phyloP scores from a whole-genome alignment of 148 eudicot genomes.

The Rhododendron ovatum region DNA sequence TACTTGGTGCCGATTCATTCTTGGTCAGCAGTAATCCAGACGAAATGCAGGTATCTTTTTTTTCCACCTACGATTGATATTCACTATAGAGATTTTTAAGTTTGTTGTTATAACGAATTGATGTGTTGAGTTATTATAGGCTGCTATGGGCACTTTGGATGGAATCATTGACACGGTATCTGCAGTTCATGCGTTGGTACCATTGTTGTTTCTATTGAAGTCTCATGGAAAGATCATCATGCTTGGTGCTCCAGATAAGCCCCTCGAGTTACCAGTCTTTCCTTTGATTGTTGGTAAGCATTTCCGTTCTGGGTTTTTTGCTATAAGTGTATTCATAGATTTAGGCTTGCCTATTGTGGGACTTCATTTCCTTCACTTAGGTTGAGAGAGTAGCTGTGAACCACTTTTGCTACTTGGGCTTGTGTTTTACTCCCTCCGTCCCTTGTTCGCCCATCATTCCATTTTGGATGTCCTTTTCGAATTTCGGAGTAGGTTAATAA shows the following conservation, averaged over 20 bases:
- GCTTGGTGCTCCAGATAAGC: constrained; percentile 12
- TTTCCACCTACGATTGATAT: neutral
- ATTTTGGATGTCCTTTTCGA: neutral
- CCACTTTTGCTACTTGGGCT: neutral
- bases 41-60: constrained; percentile 18
- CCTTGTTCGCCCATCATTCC: neutral
- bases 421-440: neutral
- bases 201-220: constrained; percentile 18
- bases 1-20: constrained; percentile 23
- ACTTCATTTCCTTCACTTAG: neutral
- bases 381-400: neutral
- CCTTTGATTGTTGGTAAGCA: neutral
- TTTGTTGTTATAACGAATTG: neutral
- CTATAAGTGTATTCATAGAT: too few relatives aligned
- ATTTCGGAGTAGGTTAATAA: neutral
- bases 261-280: neutral
- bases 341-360: neutral
- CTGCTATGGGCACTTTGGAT: constrained; percentile 20
- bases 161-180: constrained; percentile 25
- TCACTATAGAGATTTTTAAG: neutral
- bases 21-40: constrained; percentile 19
- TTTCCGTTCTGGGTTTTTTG: neutral
- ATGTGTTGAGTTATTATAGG: constrained; percentile 8
- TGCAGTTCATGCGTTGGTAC: constrained; percentile 11
- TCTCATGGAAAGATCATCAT: constrained; percentile 15